phyloP scores from a whole-genome alignment of 345 rosid genomes.

The Corchorus olitorius region DNA sequence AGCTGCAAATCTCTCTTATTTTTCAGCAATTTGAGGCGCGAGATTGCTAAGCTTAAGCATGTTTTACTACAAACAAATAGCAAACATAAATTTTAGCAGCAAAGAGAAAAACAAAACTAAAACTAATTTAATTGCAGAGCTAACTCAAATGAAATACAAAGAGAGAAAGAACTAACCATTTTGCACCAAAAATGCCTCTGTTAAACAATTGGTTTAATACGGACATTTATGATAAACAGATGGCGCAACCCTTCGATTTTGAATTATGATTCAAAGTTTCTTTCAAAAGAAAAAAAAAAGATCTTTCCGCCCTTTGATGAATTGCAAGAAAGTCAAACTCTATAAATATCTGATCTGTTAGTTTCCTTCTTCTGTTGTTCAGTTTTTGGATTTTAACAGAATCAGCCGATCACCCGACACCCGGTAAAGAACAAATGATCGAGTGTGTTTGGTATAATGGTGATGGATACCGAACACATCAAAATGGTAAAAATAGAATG shows the following conservation, averaged over 20 bases:
- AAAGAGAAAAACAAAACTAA: background rate
- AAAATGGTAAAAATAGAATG: too few relatives aligned
- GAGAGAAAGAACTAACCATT: conserved; percentile 50
- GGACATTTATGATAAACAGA: conserved; percentile 51
- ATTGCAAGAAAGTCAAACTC: conserved; percentile 1
- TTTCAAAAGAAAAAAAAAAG: background rate
- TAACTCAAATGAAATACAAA: too few relatives aligned
- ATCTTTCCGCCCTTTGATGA: background rate
- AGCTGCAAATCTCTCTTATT: conserved; percentile 94
- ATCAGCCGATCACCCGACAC: too few relatives aligned
- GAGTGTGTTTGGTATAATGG: too few relatives aligned
- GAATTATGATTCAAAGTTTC: background rate
- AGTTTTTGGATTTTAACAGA: too few relatives aligned
- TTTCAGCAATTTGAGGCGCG: conserved; percentile 85
- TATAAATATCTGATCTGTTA: background rate
- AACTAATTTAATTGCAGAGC: background rate
- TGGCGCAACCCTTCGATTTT: background rate
- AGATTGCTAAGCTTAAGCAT: conserved; percentile 67
- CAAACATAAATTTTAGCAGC: background rate
- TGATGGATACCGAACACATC: too few relatives aligned
- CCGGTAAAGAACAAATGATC: too few relatives aligned
- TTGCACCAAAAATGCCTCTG: conserved; percentile 85
- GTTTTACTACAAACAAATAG: conserved; percentile 65
- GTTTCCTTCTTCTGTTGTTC: too few relatives aligned
- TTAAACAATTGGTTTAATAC: conserved; percentile 91